Evolutionary conservation across 805 yeast genomes (phyloP), one percentile per base, ranked within the genome.

Genomic region (Clavispora phyllophila): DNA sequence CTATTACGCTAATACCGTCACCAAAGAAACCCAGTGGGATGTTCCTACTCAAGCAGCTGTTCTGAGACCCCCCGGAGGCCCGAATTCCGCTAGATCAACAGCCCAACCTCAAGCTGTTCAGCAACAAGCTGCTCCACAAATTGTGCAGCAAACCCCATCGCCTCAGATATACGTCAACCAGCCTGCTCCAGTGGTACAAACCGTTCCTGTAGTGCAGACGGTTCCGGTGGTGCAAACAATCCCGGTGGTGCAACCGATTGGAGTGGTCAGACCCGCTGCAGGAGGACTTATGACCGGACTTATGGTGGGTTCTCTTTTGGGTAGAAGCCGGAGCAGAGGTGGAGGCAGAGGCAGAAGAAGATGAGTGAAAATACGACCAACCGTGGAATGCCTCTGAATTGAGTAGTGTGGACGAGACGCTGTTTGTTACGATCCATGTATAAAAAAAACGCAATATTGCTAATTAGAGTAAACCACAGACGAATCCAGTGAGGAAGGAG

Each of bases 11-110:
- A 58, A 63, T 42, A 42, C 49, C 9, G 29, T 41, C 7, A 60
- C 65, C 6, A 62, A 62, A 4, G 46, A 51, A 34, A 55, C 65
- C 3, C 64, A 60, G 42, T 64, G 70, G 70, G 65, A 58, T 9
- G 24, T 48, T 10, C 63, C 63, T 1, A 28, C 33, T 13, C 17
- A 23, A 5, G 27, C 40, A 17, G 37, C 37, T 4, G 28, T 15
- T 9, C 14, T 4, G 10, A 14, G 37, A 24, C 26, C 37, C 5
- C 22, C 34, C 3, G 26, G 22, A n/a, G 19, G n/a, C 9, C 32
- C 40, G n/a, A 5, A 34, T 37, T 25, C 34, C 12, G n/a, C 38
- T 14, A 24, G 14, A 23, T 9, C 6, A 8, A 13, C 28, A 4
- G 37, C n/a, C 27, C 27, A 34, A 23, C 26, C 24, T 10, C 37